Percentiles rank a stretch among this genome's conserved stretches.
phyloP scores from a whole-genome alignment of 2,329 filamentous ascomycete species.

The Sclerotinia subarctica region DNA sequence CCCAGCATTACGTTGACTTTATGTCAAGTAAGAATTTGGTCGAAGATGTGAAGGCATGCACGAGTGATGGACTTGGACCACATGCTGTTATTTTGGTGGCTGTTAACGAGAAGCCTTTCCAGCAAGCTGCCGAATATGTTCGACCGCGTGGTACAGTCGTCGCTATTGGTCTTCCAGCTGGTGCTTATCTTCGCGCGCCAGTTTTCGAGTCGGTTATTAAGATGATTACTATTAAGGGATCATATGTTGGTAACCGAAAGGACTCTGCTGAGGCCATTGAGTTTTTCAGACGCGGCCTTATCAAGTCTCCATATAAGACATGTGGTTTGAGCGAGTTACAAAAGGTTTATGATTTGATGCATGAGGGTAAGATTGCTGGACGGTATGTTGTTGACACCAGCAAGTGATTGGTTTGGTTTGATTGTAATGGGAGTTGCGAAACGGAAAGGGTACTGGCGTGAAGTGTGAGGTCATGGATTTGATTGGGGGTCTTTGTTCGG shows the following conservation, averaged over 20 bases:
- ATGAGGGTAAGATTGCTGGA: constrained; percentile 68
- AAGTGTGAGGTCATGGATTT: neutral
- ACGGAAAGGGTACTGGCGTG: neutral
- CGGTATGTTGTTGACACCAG: constrained; percentile 76
- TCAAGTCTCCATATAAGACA: constrained; percentile 84
- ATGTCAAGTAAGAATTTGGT: constrained; percentile 71
- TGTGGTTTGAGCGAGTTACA: constrained; percentile 77
- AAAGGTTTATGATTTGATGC: constrained; percentile 75
- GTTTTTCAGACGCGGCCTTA: constrained; percentile 75
- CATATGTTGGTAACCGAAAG: constrained; percentile 88
- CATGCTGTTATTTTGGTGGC: constrained; percentile 86
- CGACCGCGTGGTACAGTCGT: constrained; percentile 78
- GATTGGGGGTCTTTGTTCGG: neutral
- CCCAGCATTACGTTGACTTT: constrained; percentile 77
- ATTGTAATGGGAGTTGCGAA: neutral
- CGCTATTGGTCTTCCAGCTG: constrained; percentile 82
- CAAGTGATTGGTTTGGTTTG: constrained; percentile 45
- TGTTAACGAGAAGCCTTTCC: constrained; percentile 87
- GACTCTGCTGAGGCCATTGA: constrained; percentile 88
- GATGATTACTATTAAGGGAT: constrained; percentile 91
- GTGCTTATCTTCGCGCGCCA: constrained; percentile 75
- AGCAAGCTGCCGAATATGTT: constrained; percentile 86
- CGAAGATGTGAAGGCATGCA: constrained; percentile 77
- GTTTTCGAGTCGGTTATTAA: constrained; percentile 86
- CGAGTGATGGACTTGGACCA: constrained; percentile 76